Conservation (phyloP, 1,139 yeast genomes). For the Magnusiomyces fungicola region DNA sequence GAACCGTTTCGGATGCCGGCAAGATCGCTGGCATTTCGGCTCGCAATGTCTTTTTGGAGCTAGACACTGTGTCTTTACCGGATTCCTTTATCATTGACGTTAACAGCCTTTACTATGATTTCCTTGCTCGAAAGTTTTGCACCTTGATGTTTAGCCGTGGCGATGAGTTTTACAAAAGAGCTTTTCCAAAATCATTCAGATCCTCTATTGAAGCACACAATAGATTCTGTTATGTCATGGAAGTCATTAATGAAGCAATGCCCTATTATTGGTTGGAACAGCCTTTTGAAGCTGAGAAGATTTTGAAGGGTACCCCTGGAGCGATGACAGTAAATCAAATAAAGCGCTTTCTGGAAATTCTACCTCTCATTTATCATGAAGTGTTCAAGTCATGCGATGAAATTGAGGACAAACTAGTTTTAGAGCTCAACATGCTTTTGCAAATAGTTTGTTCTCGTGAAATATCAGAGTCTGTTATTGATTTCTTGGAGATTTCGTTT, state of each 20-base stretch:
- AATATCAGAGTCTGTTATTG: neutral
- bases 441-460: slow-evolving; percentile 1
- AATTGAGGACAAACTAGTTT: neutral
- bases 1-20: neutral
- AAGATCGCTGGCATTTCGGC: neutral
- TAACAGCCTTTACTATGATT: neutral
- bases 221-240: slow-evolving; percentile 3
- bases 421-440: neutral
- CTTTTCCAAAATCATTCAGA: neutral
- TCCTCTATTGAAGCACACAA: slow-evolving; percentile 3
- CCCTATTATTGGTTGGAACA: slow-evolving; percentile 1
- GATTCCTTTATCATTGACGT: neutral
- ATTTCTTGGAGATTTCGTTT: slow-evolving; percentile 3
- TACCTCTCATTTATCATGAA: neutral
- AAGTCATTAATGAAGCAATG: neutral
- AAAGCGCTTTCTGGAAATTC: neutral
- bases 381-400: neutral
- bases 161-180: neutral
- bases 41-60: slow-evolving; percentile 3
- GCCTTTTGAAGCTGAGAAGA: slow-evolving; percentile 1
- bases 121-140: neutral
- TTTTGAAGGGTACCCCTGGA: slow-evolving; percentile 2
- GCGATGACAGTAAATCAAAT: neutral
- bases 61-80: neutral
- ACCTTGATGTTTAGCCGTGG: neutral